These are phyloP conservation scores for Ogataea kodamae DNA, from an alignment of 805 yeast species.

Conservation along the genomic window DNA sequence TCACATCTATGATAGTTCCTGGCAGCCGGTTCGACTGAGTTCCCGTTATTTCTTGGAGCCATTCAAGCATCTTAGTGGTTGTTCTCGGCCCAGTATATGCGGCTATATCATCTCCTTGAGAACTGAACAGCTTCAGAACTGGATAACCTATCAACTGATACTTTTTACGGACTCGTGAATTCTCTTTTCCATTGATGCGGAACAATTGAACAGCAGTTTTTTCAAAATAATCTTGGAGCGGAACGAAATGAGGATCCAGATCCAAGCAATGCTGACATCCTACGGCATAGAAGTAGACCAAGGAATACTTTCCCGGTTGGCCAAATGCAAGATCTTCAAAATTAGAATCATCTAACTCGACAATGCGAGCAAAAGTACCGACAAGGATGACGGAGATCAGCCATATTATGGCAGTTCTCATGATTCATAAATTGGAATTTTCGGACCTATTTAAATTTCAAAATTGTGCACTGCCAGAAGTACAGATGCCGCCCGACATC, in stretches of 20 bases:
- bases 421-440: no score
- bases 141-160: slow-evolving; percentile 48
- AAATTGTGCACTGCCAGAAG: no score
- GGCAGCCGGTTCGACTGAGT: slow-evolving; percentile 33
- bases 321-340: slow-evolving; percentile 25
- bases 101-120: slow-evolving; percentile 38
- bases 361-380: slow-evolving; percentile 8
- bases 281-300: slow-evolving; percentile 46
- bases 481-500: no score
- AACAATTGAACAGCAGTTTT: slow-evolving; percentile 35
- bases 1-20: slow-evolving; percentile 13
- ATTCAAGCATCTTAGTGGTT: slow-evolving; percentile 32
- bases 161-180: slow-evolving; percentile 35
- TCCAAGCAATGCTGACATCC: slow-evolving; percentile 45
- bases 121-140: slow-evolving; percentile 42
- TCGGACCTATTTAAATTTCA: no score
- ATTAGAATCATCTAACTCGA: slow-evolving; percentile 23
- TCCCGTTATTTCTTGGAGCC: slow-evolving; percentile 33
- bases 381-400: slow-evolving; percentile 1
- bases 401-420: no score
- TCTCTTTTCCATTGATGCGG: slow-evolving; percentile 34
- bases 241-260: slow-evolving; percentile 43
- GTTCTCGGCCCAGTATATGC: slow-evolving; percentile 36
- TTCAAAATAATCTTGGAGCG: slow-evolving; percentile 42
- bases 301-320: slow-evolving; percentile 33